Evolutionary conservation across 345 rosid species (phyloP).

Genomic region (Odontarrhena argentea): DNA sequence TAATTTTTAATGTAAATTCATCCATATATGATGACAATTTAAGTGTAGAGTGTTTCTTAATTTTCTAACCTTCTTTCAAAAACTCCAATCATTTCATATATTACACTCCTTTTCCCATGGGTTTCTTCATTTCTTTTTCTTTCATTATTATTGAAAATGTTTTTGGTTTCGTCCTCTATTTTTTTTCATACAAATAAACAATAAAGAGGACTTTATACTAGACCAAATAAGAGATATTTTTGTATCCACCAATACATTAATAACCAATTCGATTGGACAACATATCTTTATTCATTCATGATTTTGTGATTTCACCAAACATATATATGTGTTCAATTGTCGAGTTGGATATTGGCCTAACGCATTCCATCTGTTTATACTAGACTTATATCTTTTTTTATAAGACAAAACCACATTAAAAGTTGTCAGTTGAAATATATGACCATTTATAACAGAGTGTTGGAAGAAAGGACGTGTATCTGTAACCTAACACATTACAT

Average conservation of each 20-base stretch:
- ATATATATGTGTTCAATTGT: no score
- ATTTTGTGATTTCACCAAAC: constrained; percentile 18
- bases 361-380: no score
- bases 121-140: not conserved
- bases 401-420: no score
- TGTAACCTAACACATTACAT: no score
- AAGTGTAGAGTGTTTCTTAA: constrained; percentile 32
- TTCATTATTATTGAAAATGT: not conserved
- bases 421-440: no score
- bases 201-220: not conserved
- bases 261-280: constrained; percentile 30
- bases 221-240: constrained; percentile 3
- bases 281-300: constrained; percentile 8
- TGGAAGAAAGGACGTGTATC: no score
- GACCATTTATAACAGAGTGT: no score
- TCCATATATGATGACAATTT: constrained; percentile 13
- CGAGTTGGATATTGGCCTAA: no score
- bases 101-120: not conserved
- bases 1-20: constrained; percentile 2
- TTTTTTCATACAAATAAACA: not conserved
- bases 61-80: constrained; percentile 6
- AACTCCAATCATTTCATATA: constrained; percentile 14
- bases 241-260: not conserved
- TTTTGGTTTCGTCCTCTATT: not conserved
- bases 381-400: no score